Base-by-base conservation (phyloP, 176 grass and related monocot species). In the Olyra latifolia region DNA sequence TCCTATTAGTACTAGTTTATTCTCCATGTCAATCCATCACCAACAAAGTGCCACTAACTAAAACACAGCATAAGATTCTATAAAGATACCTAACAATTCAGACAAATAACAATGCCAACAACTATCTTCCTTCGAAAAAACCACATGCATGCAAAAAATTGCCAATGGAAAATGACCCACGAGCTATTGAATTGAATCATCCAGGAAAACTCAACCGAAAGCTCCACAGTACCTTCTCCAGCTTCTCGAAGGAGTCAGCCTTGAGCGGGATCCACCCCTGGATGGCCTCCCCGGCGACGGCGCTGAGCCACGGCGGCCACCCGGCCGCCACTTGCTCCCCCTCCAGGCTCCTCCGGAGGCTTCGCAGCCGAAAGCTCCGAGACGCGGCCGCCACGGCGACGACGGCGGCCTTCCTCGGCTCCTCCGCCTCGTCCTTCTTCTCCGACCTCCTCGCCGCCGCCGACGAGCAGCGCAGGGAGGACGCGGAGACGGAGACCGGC, bases 261-360 rank as follows among this genome's bases (percentile, higher is more conserved):
- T 91, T 95, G 75, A 95, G 90, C 40, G 92, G 96, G 83, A 99
- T 83, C 96, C 96, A 99, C 8, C 96, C 96, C 23, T 93, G 90
- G 74, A 99, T 99, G 80, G 96, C 92, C 84, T 99, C 96, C 10
- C 86, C 90, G 28, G 96, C 96, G 46, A 93, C 88, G 76, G 86
- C 79, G 55, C 81, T 99, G 41, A 99, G 96, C 96, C 96, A 99
- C 14, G 86, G 78, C 17, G 96, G 96, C 96, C 96, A 99, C n/a
- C 96, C 96, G 47, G 96, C 96, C 16, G 96, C 96, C 62, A 93
- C 88, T 78, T 95, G 96, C 76, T 99, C 96, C 16, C 96, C 96
- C 82, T 99, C 92, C 28, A 99, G 78, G 77, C 91, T 88, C 71
- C 62, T 95, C 44, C 89, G 92, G 29, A 99, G 88, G 79, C 82